These are phyloP conservation scores for Entoloma clypeatum DNA, from an alignment of 1,284 basidiomycete species.

Conservation along the genomic window DNA sequence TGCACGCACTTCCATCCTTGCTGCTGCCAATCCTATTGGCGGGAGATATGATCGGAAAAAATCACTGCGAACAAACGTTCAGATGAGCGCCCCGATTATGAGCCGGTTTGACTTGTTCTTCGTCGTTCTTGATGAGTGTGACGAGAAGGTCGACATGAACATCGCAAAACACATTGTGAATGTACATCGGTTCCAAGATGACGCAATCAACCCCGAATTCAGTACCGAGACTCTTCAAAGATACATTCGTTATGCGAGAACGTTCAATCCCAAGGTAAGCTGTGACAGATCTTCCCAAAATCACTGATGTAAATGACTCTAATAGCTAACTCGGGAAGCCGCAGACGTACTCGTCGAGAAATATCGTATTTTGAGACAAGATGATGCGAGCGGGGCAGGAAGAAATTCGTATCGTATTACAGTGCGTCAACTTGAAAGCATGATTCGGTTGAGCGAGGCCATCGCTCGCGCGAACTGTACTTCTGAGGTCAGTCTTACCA, in stretches of 20 bases:
- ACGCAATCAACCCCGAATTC: conserved; percentile 94
- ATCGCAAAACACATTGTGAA: conserved; percentile 98
- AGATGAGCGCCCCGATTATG: conserved; percentile 99
- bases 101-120: conserved; percentile 99
- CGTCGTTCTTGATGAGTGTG: conserved; percentile 97
- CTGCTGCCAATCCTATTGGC: conserved; percentile 96
- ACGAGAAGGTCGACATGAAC: conserved; percentile 89
- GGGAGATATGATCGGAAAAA: conserved; percentile 97
- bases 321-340: conserved; percentile 86
- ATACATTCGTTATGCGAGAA: conserved; percentile 95
- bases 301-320: background rate
- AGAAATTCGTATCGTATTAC: conserved; percentile 95
- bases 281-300: background rate
- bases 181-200: conserved; percentile 94
- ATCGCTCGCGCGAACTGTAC: conserved; percentile 97
- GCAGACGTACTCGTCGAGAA: conserved; percentile 94
- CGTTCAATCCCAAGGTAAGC: conserved; percentile 92
- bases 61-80: conserved; percentile 90
- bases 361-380: conserved; percentile 89
- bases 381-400: conserved; percentile 85
- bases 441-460: conserved; percentile 96
- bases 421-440: conserved; percentile 93
- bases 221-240: conserved; percentile 95
- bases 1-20: conserved; percentile 95
- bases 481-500: conserved; percentile 55